These are phyloP conservation scores for Pyricularia grisea DNA, from an alignment of 2,329 filamentous ascomycete genomes.

Conservation along the genomic window DNA sequence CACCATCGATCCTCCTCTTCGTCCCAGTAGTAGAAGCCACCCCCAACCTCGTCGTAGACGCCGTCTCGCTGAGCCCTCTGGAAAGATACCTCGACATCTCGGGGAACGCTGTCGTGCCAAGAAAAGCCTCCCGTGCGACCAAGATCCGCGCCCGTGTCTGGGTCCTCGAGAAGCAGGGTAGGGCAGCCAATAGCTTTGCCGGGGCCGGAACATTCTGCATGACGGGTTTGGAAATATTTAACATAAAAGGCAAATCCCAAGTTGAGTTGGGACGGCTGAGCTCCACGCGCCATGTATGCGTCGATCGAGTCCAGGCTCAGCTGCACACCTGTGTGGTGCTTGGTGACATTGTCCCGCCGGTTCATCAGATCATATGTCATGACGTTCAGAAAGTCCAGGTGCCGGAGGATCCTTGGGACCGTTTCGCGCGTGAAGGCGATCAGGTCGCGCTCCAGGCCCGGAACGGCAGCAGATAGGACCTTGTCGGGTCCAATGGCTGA, in stretches of 20 bases:
- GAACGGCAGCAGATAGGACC: constrained; percentile 58
- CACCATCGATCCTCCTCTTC: constrained; percentile 51
- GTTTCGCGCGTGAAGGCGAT: constrained; percentile 52
- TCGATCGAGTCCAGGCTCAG: constrained; percentile 45
- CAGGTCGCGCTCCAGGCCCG: constrained; percentile 54
- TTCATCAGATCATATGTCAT: constrained; percentile 70
- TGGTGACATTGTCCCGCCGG: constrained; percentile 56
- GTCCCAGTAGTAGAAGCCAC: constrained; percentile 65
- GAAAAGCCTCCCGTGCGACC: constrained; percentile 45
- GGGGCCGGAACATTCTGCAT: constrained; percentile 22
- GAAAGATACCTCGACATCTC: constrained; percentile 48
- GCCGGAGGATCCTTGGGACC: constrained; percentile 46
- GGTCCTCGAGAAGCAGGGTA: constrained; percentile 48
- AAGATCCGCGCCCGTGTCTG: constrained; percentile 48
- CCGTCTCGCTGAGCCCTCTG: constrained; percentile 41
- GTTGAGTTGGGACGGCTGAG: constrained; percentile 45
- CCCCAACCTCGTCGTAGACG: constrained; percentile 43
- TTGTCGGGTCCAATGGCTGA: constrained; percentile 45
- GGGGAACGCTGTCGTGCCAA: constrained; percentile 45
- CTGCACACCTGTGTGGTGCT: constrained; percentile 52
- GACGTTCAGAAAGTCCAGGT: constrained; percentile 59
- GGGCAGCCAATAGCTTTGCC: constrained; percentile 44
- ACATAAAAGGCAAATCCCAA: constrained; percentile 61
- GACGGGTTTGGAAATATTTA: constrained; percentile 54
- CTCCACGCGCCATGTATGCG: constrained; percentile 49